Evolutionary conservation across 1,284 basidiomycete genomes (phyloP).

Genomic region (Sanguinoderma infundibulare): DNA sequence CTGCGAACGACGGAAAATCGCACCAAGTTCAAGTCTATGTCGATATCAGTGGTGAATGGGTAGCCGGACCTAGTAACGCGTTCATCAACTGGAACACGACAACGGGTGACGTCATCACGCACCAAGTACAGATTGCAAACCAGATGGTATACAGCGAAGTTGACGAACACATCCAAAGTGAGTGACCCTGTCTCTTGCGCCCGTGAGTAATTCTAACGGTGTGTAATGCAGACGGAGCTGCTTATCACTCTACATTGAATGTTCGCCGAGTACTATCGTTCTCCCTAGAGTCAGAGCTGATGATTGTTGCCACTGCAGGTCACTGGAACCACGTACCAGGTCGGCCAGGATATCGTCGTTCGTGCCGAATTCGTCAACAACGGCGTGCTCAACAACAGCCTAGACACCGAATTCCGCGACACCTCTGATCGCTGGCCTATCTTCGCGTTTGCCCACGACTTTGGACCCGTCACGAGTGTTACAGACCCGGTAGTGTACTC

Average conservation of each 20-base stretch:
- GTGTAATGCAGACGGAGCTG: neutral
- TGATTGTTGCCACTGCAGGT: constrained; percentile 1
- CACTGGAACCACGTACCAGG: constrained; percentile 19
- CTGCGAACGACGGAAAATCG: constrained; percentile 53
- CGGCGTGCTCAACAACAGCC: constrained; percentile 17
- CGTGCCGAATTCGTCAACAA: constrained; percentile 18
- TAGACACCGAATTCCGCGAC: constrained; percentile 8
- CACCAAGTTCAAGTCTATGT: constrained; percentile 66
- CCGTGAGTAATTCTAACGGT: neutral
- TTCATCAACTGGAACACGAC: constrained; percentile 50
- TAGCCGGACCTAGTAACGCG: constrained; percentile 56
- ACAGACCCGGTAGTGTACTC: constrained; percentile 52
- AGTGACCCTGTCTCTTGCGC: constrained; percentile 29
- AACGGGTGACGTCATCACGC: neutral
- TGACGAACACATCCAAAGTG: neutral
- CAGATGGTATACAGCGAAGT: neutral
- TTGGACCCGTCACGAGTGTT: constrained; percentile 45
- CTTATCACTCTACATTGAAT: constrained; percentile 4
- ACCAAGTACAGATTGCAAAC: neutral
- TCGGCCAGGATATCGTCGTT: constrained; percentile 3
- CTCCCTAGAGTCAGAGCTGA: constrained; percentile 18
- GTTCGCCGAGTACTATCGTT: neutral
- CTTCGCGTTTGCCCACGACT: constrained; percentile 61
- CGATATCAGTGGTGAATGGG: constrained; percentile 71
- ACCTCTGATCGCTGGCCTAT: constrained; percentile 62